Evolutionary conservation across 345 rosid genomes (phyloP), one percentile per base, ranked within the genome.

Genomic region (Eucalyptus decipiens): DNA sequence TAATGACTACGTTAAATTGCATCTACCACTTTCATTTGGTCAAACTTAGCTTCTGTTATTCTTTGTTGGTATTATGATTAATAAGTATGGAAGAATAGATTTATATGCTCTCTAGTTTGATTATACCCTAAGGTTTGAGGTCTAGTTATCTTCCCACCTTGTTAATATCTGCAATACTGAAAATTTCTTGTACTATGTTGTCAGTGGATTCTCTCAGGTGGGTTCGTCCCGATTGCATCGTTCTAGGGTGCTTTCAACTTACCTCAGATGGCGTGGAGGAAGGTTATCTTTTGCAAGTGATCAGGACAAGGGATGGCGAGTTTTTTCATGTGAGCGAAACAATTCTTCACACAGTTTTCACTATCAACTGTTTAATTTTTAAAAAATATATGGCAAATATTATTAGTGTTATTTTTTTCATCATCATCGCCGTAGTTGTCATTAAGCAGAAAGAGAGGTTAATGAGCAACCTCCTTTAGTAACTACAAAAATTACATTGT

Each of bases 151-250:
- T 34, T 69, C 80, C 42, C 43, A 69, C 24, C 42, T 32, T 32
- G 76, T 69, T 69, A 40, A 69, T 69, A 69, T 69, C 24, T 69
- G 80, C 80, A 32, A 34, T 69, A 69, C 24, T 69, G 42, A 69
- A 69, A 62, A 54, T 88, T 90, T 89, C 86, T 54, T 90, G 89
- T 69, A 16, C 90, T 85, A 89, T 88, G 93, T 92, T 91, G 88
- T 92, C 97, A 96, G 99, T 98, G 94, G 99, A 98, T 95, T 94
- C 96, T 90, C 93, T 98, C 92, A 93, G 87, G 91, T 98, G 99
- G 99, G 90, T 98, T 80, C 96, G 95, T 86, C 90, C 45, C 56
- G 97, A 95, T 92, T 95, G 96, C 90, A 94, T 98, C 52, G 80
- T 98, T 86, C 86, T 98, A 4, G 99, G 99, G 87, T 95, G 98